Percentiles rank a stretch among this genome's conserved stretches.
These are phyloP conservation scores for Botrytis medusae DNA, from an alignment of 2,329 filamentous ascomycete genomes.

Conservation along the genomic window DNA sequence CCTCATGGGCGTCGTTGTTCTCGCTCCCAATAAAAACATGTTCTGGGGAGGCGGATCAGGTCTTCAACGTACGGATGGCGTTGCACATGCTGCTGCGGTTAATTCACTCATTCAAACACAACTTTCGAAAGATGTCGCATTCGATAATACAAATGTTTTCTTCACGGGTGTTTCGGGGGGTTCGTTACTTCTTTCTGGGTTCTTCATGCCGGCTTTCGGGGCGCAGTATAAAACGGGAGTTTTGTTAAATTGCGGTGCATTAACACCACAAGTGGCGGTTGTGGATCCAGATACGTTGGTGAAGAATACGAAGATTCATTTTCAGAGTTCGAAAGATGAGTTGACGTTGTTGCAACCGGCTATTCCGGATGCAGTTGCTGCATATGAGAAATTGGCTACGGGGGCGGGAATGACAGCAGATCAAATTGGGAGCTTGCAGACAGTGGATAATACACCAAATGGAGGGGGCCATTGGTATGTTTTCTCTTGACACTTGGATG, in stretches of 20 bases:
- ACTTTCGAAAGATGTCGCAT: conserved; percentile 54
- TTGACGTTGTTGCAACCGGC: conserved; percentile 46
- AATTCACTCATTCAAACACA: conserved; percentile 51
- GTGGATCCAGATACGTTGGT: conserved; percentile 46
- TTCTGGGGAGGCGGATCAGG: conserved; percentile 59
- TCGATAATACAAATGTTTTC: conserved; percentile 52
- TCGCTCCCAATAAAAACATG: conserved; percentile 54
- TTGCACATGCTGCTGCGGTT: conserved; percentile 55
- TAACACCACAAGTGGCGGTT: conserved; percentile 54
- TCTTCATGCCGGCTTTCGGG: conserved; percentile 54
- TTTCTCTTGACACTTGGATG: background rate
- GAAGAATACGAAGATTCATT: conserved; percentile 53
- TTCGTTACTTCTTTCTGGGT: conserved; percentile 53
- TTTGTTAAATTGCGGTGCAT: conserved; percentile 55
- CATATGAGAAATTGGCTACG: conserved; percentile 51
- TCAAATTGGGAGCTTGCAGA: conserved; percentile 53
- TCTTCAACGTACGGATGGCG: conserved; percentile 54
- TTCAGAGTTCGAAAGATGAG: conserved; percentile 55
- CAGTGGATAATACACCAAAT: conserved; percentile 55
- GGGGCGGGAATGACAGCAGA: conserved; percentile 45
- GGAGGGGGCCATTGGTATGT: conserved; percentile 53
- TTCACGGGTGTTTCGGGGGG: conserved; percentile 60
- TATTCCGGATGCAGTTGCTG: conserved; percentile 51
- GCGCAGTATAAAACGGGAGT: conserved; percentile 46
- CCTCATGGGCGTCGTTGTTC: conserved; percentile 74